Conservation (phyloP, 306 rosid genomes). For the Mucuna pruriens region DNA sequence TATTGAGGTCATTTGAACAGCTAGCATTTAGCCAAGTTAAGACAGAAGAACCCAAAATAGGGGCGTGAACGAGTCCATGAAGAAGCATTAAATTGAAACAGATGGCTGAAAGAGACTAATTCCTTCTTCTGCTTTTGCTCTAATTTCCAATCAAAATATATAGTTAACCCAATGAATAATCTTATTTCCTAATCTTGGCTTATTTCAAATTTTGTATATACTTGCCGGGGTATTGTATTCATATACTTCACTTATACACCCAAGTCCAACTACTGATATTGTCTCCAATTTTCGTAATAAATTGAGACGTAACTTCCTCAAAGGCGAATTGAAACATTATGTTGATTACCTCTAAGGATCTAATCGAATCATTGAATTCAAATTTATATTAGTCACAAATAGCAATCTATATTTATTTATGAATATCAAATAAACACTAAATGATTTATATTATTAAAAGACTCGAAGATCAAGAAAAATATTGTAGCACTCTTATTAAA, state of each 20-base stretch:
- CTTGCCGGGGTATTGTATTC: too few relatives aligned
- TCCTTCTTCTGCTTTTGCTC: not conserved
- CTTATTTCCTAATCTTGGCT: not conserved
- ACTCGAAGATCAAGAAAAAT: not conserved
- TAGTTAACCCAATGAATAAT: not conserved
- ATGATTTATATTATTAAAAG: not conserved
- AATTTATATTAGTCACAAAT: not conserved
- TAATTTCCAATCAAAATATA: not conserved
- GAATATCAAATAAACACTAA: not conserved
- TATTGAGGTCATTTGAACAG: not conserved
- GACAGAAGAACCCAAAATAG: not conserved
- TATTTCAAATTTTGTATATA: too few relatives aligned
- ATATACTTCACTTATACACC: not conserved
- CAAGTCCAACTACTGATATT: not conserved
- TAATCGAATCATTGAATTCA: not conserved
- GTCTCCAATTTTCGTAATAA: not conserved
- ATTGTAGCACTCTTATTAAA: not conserved
- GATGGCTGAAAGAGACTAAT: too few relatives aligned
- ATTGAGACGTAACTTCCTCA: not conserved
- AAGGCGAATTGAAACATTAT: not conserved
- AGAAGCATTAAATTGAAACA: not conserved
- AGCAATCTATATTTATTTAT: not conserved
- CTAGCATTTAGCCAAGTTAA: not conserved
- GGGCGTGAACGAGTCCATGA: conserved; percentile 13
- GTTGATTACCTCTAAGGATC: not conserved